Base-by-base conservation (phyloP, 2,329 filamentous ascomycete species). In the Alternaria sp. region DNA sequence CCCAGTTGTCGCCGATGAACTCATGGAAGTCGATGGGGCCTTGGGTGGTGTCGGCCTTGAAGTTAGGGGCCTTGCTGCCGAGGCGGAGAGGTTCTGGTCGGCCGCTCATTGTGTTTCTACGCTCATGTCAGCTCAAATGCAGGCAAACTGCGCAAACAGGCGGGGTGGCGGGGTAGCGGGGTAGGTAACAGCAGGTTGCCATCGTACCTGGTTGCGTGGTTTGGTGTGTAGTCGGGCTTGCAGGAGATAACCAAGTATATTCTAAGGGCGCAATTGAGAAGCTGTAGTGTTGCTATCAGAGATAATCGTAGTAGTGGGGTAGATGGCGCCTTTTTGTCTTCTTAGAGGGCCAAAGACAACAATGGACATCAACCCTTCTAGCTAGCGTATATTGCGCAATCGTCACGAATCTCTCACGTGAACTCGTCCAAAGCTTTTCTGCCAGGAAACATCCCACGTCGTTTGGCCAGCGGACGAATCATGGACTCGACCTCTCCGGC, bases 21-120 rank as follows among this genome's bases (percentile, higher is more conserved):
- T 89, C 68, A 80, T 90, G 88, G 83, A 90, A 90, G 79, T 89
- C 83, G 75, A 90, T 89, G 54, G 82, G 82, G 58, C 88, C 88
- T 63, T 82, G 75, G 65, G 88, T 90, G 68, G 88, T 89, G 71
- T 88, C 84, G 61, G 88, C 86, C 69, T 88, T 78, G 82, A 90
- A 90, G 82, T 90, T 86, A 68, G 88, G 88, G 72, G 88, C 88
- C 72, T 80, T 82, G 77, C 82, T 87, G 76, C 87, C 87, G 70
- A 90, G 84, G 73, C 87, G 87, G 77, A 90, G 84, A 72, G 80
- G 78, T 60, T 71, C 73, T 44, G 67, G 70, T 55, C 67, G 51
- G 56, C 70, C 70, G 48, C 71, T 66, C 74, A 76, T 76, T 61
- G 58, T 72, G 61, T 60, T 54, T 62, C 61, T 52, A 51, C 39